Evolutionary conservation across 441 rosid genomes (phyloP).

Genomic region (Gossypium davidsonii): DNA sequence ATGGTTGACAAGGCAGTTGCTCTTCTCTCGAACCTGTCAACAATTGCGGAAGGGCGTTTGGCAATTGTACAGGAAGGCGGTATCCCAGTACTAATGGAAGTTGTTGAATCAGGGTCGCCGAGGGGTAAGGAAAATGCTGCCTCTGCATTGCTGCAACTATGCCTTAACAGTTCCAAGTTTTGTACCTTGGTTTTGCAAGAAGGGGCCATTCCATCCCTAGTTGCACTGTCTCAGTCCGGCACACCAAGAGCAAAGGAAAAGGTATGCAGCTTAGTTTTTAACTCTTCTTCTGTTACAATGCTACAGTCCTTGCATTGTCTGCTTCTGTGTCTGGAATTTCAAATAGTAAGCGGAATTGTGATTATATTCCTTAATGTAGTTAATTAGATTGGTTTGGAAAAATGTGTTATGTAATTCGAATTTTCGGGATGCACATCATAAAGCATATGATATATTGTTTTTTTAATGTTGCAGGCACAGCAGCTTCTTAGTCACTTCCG

Average conservation of each 20-base stretch:
- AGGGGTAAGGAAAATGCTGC: slow-evolving; percentile 94
- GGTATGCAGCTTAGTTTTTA: slow-evolving; percentile 34
- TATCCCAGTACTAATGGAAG: slow-evolving; percentile 71
- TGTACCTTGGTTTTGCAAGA: slow-evolving; percentile 87
- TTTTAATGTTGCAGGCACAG: slow-evolving; percentile 56
- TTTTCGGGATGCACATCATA: background rate
- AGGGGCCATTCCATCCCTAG: slow-evolving; percentile 94
- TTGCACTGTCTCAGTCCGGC: slow-evolving; percentile 85
- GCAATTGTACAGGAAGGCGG: slow-evolving; percentile 72
- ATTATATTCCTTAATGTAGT: background rate
- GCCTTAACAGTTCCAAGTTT: slow-evolving; percentile 66
- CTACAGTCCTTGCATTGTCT: background rate
- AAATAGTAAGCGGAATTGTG: background rate
- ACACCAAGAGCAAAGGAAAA: slow-evolving; percentile 93
- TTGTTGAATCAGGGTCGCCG: slow-evolving; percentile 74
- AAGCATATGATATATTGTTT: slow-evolving; percentile 15
- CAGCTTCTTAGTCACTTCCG: slow-evolving; percentile 92
- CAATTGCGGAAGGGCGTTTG: slow-evolving; percentile 66
- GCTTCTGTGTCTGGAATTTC: background rate
- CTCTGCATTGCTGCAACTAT: slow-evolving; percentile 68
- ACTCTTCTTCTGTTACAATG: background rate
- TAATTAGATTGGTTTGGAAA: background rate
- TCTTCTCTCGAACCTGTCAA: slow-evolving; percentile 77
- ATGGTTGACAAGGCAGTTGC: slow-evolving; percentile 95
- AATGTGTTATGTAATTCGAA: background rate